Evolutionary conservation across 257 asterid species (phyloP).

Genomic region (Solanum verrucosum): DNA sequence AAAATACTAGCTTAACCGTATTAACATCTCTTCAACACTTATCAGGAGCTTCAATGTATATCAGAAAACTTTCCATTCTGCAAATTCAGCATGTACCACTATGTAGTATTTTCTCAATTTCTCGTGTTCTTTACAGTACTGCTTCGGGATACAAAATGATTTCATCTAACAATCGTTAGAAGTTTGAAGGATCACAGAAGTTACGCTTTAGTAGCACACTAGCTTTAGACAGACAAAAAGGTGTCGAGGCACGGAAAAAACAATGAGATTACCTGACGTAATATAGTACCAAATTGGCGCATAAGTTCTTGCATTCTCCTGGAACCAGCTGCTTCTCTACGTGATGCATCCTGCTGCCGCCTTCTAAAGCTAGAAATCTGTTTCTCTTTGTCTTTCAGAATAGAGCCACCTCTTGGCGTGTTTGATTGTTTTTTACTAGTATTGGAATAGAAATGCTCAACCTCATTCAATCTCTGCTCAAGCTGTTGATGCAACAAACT

Average conservation of each 20-base stretch:
- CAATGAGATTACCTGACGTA: slow-evolving; percentile 37
- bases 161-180: not conserved
- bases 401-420: slow-evolving; percentile 38
- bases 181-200: not conserved
- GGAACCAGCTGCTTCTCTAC: slow-evolving; percentile 62
- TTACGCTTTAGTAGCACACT: not conserved
- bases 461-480: slow-evolving; percentile 53
- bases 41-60: not conserved
- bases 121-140: not conserved
- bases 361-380: slow-evolving; percentile 31
- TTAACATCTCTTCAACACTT: not conserved
- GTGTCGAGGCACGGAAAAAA: not conserved
- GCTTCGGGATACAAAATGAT: not conserved
- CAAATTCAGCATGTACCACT: not conserved
- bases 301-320: slow-evolving; percentile 85
- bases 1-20: not conserved
- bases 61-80: not conserved
- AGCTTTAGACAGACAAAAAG: not conserved
- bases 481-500: slow-evolving; percentile 33
- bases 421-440: slow-evolving; percentile 34
- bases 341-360: slow-evolving; percentile 65
- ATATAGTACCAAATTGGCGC: slow-evolving; percentile 55
- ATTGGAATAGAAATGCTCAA: slow-evolving; percentile 66
- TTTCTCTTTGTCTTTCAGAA: slow-evolving; percentile 55
- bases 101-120: not conserved